phyloP scores from a whole-genome alignment of 1,284 basidiomycete species.

The Lignosus rhinocerotis region DNA sequence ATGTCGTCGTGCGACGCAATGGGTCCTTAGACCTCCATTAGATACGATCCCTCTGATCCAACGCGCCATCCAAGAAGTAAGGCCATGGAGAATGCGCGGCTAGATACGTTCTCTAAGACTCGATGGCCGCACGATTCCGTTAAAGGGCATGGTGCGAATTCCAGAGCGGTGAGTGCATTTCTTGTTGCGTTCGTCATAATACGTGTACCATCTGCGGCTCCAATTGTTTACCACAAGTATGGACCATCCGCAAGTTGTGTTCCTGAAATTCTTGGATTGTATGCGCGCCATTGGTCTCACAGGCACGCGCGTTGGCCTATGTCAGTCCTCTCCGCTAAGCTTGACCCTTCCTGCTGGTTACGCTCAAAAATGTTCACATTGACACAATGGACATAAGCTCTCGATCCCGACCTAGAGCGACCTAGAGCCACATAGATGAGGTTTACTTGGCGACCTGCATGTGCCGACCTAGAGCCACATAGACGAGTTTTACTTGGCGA shows the following conservation, averaged over 20 bases:
- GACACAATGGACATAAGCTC: no score
- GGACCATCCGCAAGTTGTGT: not conserved
- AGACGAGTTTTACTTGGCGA: no score
- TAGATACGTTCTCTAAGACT: slow-evolving; percentile 63
- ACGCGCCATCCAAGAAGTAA: slow-evolving; percentile 65
- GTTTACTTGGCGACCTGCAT: no score
- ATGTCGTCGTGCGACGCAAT: not conserved
- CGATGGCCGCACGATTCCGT: slow-evolving; percentile 75
- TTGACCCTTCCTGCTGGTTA: not conserved
- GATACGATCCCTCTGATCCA: slow-evolving; percentile 47
- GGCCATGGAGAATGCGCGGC: slow-evolving; percentile 65
- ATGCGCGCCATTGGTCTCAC: not conserved
- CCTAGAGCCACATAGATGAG: no score
- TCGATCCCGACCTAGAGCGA: no score
- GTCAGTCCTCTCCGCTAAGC: not conserved
- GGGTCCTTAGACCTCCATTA: slow-evolving; percentile 3
- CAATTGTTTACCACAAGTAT: not conserved
- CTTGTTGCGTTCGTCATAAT: no score
- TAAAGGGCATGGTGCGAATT: slow-evolving; percentile 66
- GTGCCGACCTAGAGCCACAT: no score
- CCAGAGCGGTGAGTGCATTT: slow-evolving; percentile 57
- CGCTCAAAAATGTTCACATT: no score
- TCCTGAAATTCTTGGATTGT: not conserved
- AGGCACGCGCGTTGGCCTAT: not conserved
- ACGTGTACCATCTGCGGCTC: no score